Base-by-base conservation (phyloP, 1,284 basidiomycete genomes). In the Cutaneotrichosporon cyanovorans region DNA sequence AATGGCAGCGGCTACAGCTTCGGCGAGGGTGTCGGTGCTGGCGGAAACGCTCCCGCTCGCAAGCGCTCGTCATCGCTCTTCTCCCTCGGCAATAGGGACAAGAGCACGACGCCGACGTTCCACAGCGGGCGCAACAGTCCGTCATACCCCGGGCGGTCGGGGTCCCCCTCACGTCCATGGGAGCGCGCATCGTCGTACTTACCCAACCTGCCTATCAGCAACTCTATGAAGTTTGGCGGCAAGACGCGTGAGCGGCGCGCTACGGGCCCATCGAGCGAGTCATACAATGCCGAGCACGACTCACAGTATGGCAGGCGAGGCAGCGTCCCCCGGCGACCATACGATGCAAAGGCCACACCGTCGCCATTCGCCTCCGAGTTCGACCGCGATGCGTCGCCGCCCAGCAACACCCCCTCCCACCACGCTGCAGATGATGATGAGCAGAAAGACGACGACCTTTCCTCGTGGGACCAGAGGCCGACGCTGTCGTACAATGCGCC, bases 21-120 rank as follows among this genome's bases (percentile, higher is more conserved):
- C 54, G 69, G 68, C 7, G 69, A 69, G 48, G 68, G 64, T 12
- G 49, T 60, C 18, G 68, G 63, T 19, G 58, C 56, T 0, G 58
- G 56, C 22, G 52, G 45, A 20, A 44, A 37, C 19, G 31, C 48
- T 11, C 21, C 48, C 3, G 37, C 36, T 16, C 40, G 54, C 34
- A 55, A 49, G 40, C 51, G 58, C 15, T 49, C 56, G 1, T 47
- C 51, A 16, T 58, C 53, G n/a, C 38, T 60, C 5, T 51, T 55
- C 37, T 46, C 39, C 21, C 34, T 54, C 28, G 33, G 42, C 19
- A 42, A 46, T 20, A 46, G 30, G 30, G 33, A 37, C 12, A 21
- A 37, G 21, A 18, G 22, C 20, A 37, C 37, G 5, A 33, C 14
- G 37, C 38, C 25, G 8, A 25, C 42, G 8, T 14, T n/a, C 18